Evolutionary conservation across 1,139 yeast species (phyloP), one percentile per base, ranked within the genome.

Genomic region (Protomyces inundatus): DNA sequence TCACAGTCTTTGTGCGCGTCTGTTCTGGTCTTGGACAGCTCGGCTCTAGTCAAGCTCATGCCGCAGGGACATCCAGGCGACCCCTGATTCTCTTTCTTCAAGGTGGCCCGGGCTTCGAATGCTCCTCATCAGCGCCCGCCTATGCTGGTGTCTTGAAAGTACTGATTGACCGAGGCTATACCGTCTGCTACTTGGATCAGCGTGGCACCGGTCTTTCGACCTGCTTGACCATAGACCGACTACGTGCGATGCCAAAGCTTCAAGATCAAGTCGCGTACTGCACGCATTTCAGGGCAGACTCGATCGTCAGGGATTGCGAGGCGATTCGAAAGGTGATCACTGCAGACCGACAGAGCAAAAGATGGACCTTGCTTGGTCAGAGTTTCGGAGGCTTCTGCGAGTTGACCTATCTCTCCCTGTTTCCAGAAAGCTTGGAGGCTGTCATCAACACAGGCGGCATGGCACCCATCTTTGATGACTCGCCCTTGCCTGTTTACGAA

Each of bases 321-420:
- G 36, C 65, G 5, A 78, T 83, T 54, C 73, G 86, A 62, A 67
- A 68, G 16, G 67, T 69, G 0, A 73, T 83, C 57, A 67, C 80
- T 6, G 61, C 57, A 30, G 63, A 67, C 14, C 55, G 66, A 3
- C 55, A 62, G 1, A 70, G 69, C 7, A 60, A 66, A 14, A 79
- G 80, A 70, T 81, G 85, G 85, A 77, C 84, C 1, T 67, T 83
- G 32, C 70, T 80, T 54, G 87, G 87, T 5, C 86, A 83, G 69
- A 80, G 84, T 0, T 83, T 78, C 68, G 87, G 86, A 5, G 86
- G 87, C 0, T 83, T 83, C 68, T 77, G 82, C 65, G 73, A 78
- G 34, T 77, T 81, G 67, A 79, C 82, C 1, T 83, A 83, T 70
- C 73, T 82, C 39, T 82, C 86, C 0, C 74, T 75, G 61, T 79